phyloP scores from a whole-genome alignment of 75 land plant genomes.

The Sequoiadendron giganteum region DNA sequence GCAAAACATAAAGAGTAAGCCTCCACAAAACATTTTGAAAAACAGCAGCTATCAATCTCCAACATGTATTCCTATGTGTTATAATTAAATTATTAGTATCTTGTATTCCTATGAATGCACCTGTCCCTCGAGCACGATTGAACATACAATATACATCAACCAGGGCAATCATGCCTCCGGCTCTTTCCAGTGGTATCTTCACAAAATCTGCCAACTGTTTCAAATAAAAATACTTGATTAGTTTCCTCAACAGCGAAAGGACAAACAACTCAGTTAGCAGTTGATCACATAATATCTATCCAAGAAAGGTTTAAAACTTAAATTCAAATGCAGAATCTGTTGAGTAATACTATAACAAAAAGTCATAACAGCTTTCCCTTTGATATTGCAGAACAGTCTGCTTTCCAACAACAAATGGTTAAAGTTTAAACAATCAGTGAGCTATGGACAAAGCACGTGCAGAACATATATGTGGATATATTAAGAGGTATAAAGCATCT shows the following conservation, averaged over 20 bases:
- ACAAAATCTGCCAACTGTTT: conserved; percentile 96
- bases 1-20: neutral
- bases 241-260: neutral
- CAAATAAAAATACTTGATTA: neutral
- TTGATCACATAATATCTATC: neutral
- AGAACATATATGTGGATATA: too few relatives aligned
- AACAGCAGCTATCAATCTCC: neutral
- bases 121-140: conserved; percentile 98
- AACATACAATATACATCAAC: conserved; percentile 92
- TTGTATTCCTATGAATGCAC: conserved; percentile 26
- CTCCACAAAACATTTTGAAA: neutral
- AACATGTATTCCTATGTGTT: neutral
- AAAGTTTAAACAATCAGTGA: too few relatives aligned
- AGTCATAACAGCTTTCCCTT: neutral
- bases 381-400: neutral
- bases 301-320: neutral
- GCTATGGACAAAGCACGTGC: too few relatives aligned
- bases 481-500: neutral
- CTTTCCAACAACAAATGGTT: neutral
- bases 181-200: conserved; percentile 68
- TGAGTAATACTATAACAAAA: neutral
- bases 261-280: neutral
- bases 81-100: neutral
- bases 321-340: neutral
- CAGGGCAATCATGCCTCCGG: conserved; percentile 92